Evolutionary conservation across 1,284 basidiomycete genomes (phyloP).

Genomic region (Apiotrichum akiyoshidainum): DNA sequence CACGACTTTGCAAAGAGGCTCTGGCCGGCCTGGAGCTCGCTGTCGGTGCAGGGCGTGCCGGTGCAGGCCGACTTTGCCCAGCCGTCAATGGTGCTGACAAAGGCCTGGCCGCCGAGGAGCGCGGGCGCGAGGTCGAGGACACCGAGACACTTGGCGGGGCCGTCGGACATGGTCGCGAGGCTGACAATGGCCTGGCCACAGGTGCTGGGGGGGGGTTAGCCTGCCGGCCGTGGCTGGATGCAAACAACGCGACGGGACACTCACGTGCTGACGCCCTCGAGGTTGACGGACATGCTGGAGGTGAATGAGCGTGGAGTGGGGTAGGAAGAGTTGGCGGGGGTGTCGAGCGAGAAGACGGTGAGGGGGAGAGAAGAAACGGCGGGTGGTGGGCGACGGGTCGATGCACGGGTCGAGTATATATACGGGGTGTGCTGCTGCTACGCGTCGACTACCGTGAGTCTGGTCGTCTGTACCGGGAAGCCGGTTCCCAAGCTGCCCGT

Average conservation of each 20-base stretch:
- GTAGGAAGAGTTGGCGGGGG: neutral
- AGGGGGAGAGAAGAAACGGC: neutral
- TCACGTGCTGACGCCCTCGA: neutral
- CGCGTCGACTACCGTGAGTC: too few species aligned
- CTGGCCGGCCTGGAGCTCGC: neutral
- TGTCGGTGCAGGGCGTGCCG: neutral
- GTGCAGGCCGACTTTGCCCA: too few species aligned
- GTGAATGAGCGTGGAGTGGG: neutral
- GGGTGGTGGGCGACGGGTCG: too few species aligned
- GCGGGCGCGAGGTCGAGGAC: neutral
- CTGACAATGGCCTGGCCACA: too few species aligned
- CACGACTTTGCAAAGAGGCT: neutral
- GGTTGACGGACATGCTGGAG: neutral
- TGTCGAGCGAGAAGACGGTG: neutral
- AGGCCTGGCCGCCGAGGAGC: neutral
- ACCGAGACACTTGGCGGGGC: neutral
- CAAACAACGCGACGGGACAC: neutral
- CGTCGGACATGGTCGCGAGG: neutral
- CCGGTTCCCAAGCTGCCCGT: too few species aligned
- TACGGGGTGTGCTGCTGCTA: too few species aligned
- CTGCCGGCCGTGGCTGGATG: too few species aligned
- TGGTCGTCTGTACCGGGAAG: too few species aligned
- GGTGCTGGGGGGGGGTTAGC: too few species aligned
- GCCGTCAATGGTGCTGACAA: neutral
- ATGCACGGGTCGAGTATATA: too few species aligned